Evolutionary conservation across 495 filamentous ascomycete species (phyloP), one percentile per base, ranked within the genome.

Genomic region (Trypethelium eluteriae): DNA sequence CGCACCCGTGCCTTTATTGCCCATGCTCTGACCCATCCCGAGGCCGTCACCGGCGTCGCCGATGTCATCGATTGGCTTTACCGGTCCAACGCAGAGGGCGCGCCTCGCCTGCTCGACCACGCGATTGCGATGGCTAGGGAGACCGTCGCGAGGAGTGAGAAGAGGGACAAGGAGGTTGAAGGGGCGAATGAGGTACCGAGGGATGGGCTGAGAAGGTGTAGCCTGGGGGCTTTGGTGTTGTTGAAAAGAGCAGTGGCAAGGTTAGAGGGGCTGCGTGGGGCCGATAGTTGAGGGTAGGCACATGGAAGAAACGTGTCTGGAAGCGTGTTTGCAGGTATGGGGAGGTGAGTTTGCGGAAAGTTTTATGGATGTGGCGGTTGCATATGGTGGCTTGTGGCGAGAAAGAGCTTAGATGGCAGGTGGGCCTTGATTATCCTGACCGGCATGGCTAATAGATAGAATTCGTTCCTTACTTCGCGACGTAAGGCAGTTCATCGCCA

Each of bases 51-150:
- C 5, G 82, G 81, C 2, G 76, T 86, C 11, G 78, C 76, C 46
- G 75, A 82, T 46, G 77, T 83, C 57, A 70, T 86, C n/a, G 64
- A 71, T 1, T 85, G 79, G 79, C 65, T 84, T 9, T 87, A 87
- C 59, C 53, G 53, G 25, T 4, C 53, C 18, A 5, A 25, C 11
- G 62, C 69, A 10, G 57, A 62, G 9, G 68, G 72, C 63, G 36
- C 66, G 44, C 80, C 81, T 32, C 61, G 68, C 16, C 62, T 83
- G 35, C 68, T 84, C 14, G 71, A 74, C 7, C 74, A 71, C 39
- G 75, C 78, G 25, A 76, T 81, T 47, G 68, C 69, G 7, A 73
- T 74, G 11, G 78, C 77, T 14, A 71, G 71, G 49, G 64, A 39
- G 5, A 75, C 79, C 66, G 71, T 80, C 25, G 70, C 75, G 66